phyloP scores from a whole-genome alignment of 1,284 basidiomycete species.

The Ustilago sp. region DNA sequence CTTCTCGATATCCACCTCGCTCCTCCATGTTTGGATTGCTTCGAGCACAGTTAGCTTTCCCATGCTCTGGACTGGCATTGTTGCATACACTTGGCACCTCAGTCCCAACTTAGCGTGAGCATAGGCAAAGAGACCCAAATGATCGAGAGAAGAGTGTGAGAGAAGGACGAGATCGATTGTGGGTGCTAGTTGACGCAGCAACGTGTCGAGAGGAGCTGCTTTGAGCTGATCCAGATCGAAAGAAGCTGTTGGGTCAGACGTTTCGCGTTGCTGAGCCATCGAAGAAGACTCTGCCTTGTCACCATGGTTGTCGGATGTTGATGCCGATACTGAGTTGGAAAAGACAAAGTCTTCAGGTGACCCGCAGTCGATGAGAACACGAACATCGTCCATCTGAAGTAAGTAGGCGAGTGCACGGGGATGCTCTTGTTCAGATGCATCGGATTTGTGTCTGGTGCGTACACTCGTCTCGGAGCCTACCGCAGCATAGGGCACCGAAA shows the following conservation, averaged over 20 bases:
- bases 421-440: conserved; percentile 46
- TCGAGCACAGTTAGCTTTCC: conserved; percentile 79
- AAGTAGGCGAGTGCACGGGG: conserved; percentile 75
- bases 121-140: conserved; percentile 90
- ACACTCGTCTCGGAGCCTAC: conserved; percentile 22
- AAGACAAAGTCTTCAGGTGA: conserved; percentile 66
- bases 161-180: conserved; percentile 86
- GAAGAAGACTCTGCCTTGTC: conserved; percentile 38
- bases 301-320: neutral
- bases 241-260: conserved; percentile 3
- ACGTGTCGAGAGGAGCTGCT: conserved; percentile 44
- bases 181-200: conserved; percentile 72
- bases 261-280: conserved; percentile 46
- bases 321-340: neutral
- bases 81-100: conserved; percentile 92
- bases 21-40: conserved; percentile 58
- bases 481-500: conserved; percentile 55
- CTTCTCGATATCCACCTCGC: conserved; percentile 59
- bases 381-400: conserved; percentile 92
- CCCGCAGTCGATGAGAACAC: conserved; percentile 93
- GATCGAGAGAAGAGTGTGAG: conserved; percentile 90
- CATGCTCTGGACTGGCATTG: conserved; percentile 95
- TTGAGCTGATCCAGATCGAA: conserved; percentile 36
- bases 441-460: conserved; percentile 42
- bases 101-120: conserved; percentile 88